Conservation (phyloP, 495 filamentous ascomycete species). For the Delitschia confertaspora region DNA sequence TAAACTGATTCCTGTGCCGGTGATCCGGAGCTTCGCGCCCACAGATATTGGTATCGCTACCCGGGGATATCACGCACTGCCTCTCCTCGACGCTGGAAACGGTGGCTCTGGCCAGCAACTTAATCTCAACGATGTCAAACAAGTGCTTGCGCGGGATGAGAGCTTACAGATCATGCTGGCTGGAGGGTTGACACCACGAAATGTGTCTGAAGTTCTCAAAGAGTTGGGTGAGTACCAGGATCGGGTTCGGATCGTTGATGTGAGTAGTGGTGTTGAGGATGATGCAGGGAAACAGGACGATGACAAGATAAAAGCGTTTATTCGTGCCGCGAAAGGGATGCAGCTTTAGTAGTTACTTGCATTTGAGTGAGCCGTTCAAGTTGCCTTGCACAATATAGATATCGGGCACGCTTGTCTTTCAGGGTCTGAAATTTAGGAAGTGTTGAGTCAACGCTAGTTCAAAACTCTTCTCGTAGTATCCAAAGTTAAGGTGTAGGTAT, state of each 20-base stretch:
- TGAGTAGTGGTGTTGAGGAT: slow-evolving; percentile 86
- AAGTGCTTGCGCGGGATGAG: slow-evolving; percentile 51
- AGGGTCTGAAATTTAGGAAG: not conserved
- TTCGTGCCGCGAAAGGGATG: slow-evolving; percentile 34
- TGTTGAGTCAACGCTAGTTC: no score
- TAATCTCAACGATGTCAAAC: slow-evolving; percentile 55
- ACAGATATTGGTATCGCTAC: slow-evolving; percentile 59
- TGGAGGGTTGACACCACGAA: slow-evolving; percentile 69
- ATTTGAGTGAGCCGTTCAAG: not conserved
- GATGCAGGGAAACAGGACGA: slow-evolving; percentile 65
- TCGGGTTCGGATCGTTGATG: slow-evolving; percentile 75
- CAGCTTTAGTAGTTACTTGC: no score
- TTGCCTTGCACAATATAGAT: not conserved
- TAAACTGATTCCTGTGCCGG: slow-evolving; percentile 73
- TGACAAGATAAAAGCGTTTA: slow-evolving; percentile 73
- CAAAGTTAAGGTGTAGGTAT: no score
- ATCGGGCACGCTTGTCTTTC: no score
- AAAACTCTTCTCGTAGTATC: no score
- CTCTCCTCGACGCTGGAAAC: slow-evolving; percentile 74
- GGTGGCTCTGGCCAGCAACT: slow-evolving; percentile 74
- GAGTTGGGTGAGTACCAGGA: slow-evolving; percentile 46
- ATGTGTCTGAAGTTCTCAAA: slow-evolving; percentile 56
- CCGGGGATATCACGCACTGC: slow-evolving; percentile 72
- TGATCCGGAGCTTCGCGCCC: slow-evolving; percentile 73
- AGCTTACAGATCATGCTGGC: slow-evolving; percentile 66